Evolutionary conservation across 495 filamentous ascomycete species (phyloP), one percentile per base, ranked within the genome.

Genomic region (Lichenothelia convexa): DNA sequence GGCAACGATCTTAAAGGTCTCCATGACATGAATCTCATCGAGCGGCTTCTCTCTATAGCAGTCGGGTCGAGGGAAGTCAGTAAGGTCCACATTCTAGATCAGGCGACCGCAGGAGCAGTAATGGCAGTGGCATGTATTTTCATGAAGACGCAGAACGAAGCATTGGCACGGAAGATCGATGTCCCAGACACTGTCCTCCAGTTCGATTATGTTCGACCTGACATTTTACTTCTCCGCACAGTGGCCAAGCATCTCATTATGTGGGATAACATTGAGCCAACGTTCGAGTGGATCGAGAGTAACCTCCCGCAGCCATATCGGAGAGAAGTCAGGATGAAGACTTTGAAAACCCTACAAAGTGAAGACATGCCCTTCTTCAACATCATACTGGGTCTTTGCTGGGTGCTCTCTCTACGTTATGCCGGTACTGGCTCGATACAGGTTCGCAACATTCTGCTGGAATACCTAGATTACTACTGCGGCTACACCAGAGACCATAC

Each of bases 161-260:
- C 73, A n/a, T 62, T 99, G 32, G 91, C 89, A 3, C 70, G 75
- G 37, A 95, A 93, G 59, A 77, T 99, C 24, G 83, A 94, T 51
- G 73, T 94, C 1, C 89, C 91, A 4, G 80, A 93, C 45, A 83
- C 86, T 0, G 60, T 76, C 12, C 65, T 86, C 38, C 80, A 93
- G 35, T 93, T 92, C 50, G 91, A 94, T 49, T 93, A 95, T 51
- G 75, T 94, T 17, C 73, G 89, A 11, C 87, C 89, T 1, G 89
- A 99, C 56, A 73, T 93, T 18, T 78, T 94, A 49, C 68, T 99
- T 3, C 62, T 99, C 11, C 75, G 89, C 11, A 93, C 86, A 0
- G 62, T 95, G 30, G 80, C 89, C n/a, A 75, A 75, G 49, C 79
- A 93, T 52, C 48, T 99, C 31, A 94, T 99, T 46, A 73, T 94